Evolutionary conservation across 2,329 filamentous ascomycete species (phyloP).

Genomic region (Elsinoe ampelina): DNA sequence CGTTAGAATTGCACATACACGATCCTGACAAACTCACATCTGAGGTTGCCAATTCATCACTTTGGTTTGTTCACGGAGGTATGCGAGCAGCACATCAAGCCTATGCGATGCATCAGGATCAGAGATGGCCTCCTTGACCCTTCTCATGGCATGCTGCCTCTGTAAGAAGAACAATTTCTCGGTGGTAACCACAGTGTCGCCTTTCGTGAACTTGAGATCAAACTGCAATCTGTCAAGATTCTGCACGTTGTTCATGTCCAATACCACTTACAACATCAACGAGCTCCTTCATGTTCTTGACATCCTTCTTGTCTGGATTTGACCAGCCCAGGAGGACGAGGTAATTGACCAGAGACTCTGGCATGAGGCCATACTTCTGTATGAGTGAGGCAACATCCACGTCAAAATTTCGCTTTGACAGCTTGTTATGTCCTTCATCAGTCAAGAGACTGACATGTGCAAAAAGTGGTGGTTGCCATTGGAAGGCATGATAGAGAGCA

Average conservation of each 20-base stretch:
- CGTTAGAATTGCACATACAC: neutral
- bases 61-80: constrained; percentile 20
- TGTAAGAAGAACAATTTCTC: constrained; percentile 77
- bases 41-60: constrained; percentile 13
- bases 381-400: constrained; percentile 51
- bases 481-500: constrained; percentile 43
- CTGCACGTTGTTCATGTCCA: neutral
- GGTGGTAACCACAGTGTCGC: constrained; percentile 73
- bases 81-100: constrained; percentile 26
- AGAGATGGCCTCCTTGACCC: constrained; percentile 37
- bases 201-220: constrained; percentile 78
- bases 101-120: constrained; percentile 30
- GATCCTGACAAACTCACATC: constrained; percentile 21
- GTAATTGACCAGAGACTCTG: constrained; percentile 66
- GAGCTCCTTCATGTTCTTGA: constrained; percentile 63
- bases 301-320: constrained; percentile 56
- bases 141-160: constrained; percentile 52
- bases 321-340: constrained; percentile 79
- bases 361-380: constrained; percentile 49
- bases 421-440: constrained; percentile 39
- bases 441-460: constrained; percentile 42
- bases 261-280: constrained; percentile 50
- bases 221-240: constrained; percentile 44
- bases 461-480: constrained; percentile 39
- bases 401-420: constrained; percentile 72